Base-by-base conservation (phyloP, 1,284 basidiomycete species). In the Lentinula novae-zelandiae region DNA sequence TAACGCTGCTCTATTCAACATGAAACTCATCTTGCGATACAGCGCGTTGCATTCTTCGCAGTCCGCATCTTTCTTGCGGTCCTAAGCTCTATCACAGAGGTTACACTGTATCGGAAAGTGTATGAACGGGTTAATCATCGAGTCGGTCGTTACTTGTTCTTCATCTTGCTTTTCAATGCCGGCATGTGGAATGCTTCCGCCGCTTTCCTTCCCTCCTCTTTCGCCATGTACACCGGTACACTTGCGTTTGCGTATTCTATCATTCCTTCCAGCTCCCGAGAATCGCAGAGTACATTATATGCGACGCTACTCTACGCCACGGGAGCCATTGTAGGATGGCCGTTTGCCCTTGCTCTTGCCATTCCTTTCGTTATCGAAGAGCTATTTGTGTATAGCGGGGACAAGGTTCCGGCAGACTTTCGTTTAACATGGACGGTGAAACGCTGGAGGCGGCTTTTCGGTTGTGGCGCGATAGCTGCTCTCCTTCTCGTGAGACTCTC, bases 151-250 rank as follows among this genome's bases (percentile, higher is more conserved):
- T 99, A 99, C 73, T 78, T 94, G 57, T 85, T 99, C 70, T 90
- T 96, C 74, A 85, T 92, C 70, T 78, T 96, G 61, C 72, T 93
- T 44, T 85, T 90, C 68, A 95, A 87, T 67, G 89, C 96, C 8
- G 97, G 95, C 61, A 93, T 98, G 90, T 98, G 92, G 90, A 92
- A 87, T 66, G 92, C 96, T 5, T 84, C 94, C 20, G 53, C 66
- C 95, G 93, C 95, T 0, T 92, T 97, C 76, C 80, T 98, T 4
- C 96, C 97, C 0, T 98, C 97, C 7, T 89, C 93, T 1, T 98
- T 98, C 70, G 87, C 95, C 1, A 95, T 99, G 93, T 95, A 95
- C 73, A 85, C 91, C 38, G 90, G 87, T 52, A 88, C 90, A 64
- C 76, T 96, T 53, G 96, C 93, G 1, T 90, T 87, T 64, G 84